Base-by-base conservation (phyloP, 2,329 filamentous ascomycete genomes). In the Aspergillus sp. region DNA sequence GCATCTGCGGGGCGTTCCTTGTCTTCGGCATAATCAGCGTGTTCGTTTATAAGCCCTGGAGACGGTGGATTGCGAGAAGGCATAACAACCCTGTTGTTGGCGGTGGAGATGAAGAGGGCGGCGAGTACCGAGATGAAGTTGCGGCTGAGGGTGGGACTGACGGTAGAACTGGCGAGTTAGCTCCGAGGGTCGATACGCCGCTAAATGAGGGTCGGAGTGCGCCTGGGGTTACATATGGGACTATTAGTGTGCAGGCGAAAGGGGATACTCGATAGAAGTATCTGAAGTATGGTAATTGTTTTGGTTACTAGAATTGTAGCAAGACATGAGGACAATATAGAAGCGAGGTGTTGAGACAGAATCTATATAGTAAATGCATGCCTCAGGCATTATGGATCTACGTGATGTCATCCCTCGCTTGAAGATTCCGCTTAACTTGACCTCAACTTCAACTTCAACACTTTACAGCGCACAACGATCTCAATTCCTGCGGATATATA, bases 1-100 rank as follows among this genome's bases (percentile, higher is more conserved):
- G 83, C 15, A 96, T 99, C 34, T 96, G 93, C 63, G 92, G 87
- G 0, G 80, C 90, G 0, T 98, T 98, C 66, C 75, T 96, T 0
- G 73, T 96, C 0, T 88, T 91, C 47, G 93, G 92, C 0, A 73
- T 85, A 0, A 80, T 89, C 0, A 91, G 90, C 7, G 83, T 96
- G 0, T 13, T 93, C 0, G 70, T 89, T 1, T 97, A 97, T 70
- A 84, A 83, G 63, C 90, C 90, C 0, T 97, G 93, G 93, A 83
- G 91, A 58, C 75, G 82, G 53, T 79, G 81, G 68, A 76, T 88
- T 52, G 83, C 84, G 57, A 66, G 61, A 49, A 60, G 65, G 4
- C 64, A 71, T 54, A 66, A 66, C 0, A 64, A 61, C 48, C 56
- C 24, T n/a, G 34, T 51, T n/a, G 33, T 48, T 13, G 13, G 59